Evolutionary conservation across 1,284 basidiomycete genomes (phyloP).

Genomic region (Fomitopsis pinicola): DNA sequence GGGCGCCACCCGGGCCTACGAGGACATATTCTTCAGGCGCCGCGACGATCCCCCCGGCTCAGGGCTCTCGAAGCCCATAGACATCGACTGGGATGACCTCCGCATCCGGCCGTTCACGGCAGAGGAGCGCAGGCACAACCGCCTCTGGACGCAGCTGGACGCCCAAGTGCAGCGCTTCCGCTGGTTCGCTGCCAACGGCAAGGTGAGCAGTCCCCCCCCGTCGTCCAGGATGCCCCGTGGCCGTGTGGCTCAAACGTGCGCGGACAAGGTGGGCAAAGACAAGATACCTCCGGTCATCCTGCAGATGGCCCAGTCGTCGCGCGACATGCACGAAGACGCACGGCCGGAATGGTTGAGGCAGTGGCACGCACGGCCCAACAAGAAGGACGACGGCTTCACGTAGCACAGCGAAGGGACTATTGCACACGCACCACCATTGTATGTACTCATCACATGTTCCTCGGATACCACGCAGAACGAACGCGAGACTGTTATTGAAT

Average conservation of each 20-base stretch:
- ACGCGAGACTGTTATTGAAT: not conserved
- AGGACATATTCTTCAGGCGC: not conserved
- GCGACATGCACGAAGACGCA: not conserved
- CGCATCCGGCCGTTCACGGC: conserved; percentile 32
- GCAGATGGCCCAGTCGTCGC: not conserved
- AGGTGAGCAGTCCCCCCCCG: not conserved
- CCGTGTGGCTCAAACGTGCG: too few relatives aligned
- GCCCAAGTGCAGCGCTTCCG: not conserved
- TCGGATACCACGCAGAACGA: not conserved
- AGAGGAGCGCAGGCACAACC: conserved; percentile 22
- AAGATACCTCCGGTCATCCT: not conserved
- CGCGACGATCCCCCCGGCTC: not conserved
- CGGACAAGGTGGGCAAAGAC: too few relatives aligned
- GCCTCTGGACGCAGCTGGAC: conserved; percentile 13
- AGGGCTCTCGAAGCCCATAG: conserved; percentile 7
- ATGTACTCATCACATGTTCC: too few relatives aligned
- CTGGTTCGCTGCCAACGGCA: not conserved
- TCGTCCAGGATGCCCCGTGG: not conserved
- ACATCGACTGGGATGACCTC: conserved; percentile 32
- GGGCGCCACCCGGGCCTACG: conserved; percentile 7
- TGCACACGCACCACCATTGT: too few relatives aligned
- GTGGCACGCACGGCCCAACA: not conserved
- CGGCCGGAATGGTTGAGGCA: not conserved
- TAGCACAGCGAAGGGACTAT: not conserved
- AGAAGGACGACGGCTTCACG: not conserved